Evolutionary conservation across 371 early-diverging fungal genomes (phyloP).

Genomic region (Zychaea mexicana): DNA sequence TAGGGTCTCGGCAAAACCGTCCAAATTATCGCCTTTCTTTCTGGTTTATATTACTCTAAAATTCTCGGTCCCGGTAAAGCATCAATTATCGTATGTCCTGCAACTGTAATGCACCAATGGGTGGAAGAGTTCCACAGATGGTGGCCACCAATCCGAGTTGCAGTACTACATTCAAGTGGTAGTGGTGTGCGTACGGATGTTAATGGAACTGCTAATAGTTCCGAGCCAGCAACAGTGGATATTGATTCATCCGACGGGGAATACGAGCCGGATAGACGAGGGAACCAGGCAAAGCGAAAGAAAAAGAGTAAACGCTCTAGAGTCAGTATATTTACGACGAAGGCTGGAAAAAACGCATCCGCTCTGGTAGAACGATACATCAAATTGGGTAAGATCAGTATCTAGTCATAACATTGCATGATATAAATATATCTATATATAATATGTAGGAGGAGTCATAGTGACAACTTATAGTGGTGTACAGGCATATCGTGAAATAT

Average conservation of each 20-base stretch:
- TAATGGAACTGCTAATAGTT: not conserved
- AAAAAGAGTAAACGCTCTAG: slow-evolving; percentile 25
- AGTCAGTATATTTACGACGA: slow-evolving; percentile 32
- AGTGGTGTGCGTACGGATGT: slow-evolving; percentile 57
- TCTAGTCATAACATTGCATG: not conserved
- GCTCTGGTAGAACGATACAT: slow-evolving; percentile 36
- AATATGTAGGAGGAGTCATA: slow-evolving; percentile 80
- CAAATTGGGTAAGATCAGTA: slow-evolving; percentile 23
- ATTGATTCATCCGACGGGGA: slow-evolving; percentile 43
- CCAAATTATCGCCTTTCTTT: slow-evolving; percentile 87
- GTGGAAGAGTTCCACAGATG: slow-evolving; percentile 93
- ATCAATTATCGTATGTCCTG: slow-evolving; percentile 90
- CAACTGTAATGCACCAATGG: slow-evolving; percentile 97
- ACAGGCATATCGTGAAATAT: slow-evolving; percentile 63
- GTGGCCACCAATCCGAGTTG: slow-evolving; percentile 94
- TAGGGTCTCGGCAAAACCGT: slow-evolving; percentile 97
- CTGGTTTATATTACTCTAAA: slow-evolving; percentile 66
- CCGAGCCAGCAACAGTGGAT: slow-evolving; percentile 9
- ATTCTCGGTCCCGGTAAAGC: slow-evolving; percentile 55
- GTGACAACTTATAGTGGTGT: slow-evolving; percentile 90
- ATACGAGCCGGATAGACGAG: slow-evolving; percentile 34
- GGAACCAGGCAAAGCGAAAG: slow-evolving; percentile 22
- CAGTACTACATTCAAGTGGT: slow-evolving; percentile 86
- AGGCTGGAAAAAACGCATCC: slow-evolving; percentile 37
- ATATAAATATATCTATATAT: not conserved